Base-by-base conservation (phyloP, 108 stramenopile genomes). In the Nitzschia sp. region DNA sequence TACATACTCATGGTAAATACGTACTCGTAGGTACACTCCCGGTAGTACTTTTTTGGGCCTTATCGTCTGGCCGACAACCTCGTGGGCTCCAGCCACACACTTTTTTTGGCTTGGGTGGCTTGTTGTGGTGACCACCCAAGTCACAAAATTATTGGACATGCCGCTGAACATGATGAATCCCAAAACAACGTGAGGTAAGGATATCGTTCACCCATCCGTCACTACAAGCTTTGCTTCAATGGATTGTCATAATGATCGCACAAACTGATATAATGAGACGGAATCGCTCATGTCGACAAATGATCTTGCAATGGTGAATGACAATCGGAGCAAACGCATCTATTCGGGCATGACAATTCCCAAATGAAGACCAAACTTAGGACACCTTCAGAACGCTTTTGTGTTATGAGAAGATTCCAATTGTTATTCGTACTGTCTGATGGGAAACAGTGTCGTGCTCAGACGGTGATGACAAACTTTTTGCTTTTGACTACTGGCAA, bases 351-450 rank as follows among this genome's bases (percentile, higher is more conserved):
- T 2, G n/a, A 14, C 42, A 43, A 56, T 54, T 63, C 55, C 77
- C 77, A 78, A n/a, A 72, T 67, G 77, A 78, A 63, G 77, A 78
- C 76, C 64, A 65, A 72, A 59, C 77, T 78, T 78, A 78, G 77
- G 77, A 78, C 77, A 78, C 77, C 77, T 78, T 78, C 77, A 78
- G 77, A 78, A 72, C 71, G 48, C 71, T 41, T 14, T 20, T 19
- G 70, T 58, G 65, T 72, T 26, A 69, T 78, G 77, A 78, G 77
- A 78, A 78, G 71, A 78, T 41, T 43, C 48, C 52, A 67, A 64
- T 42, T 69, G 77, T 78, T 78, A 78, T 78, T 78, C 77, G 77
- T 78, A 78, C 77, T 78, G 77, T 78, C 71, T 42, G 77, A 78
- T 78, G 77, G 77, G 55, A 55, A 39, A 21, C 57, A 29, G 0